Conservation (phyloP, 192 early-diverging fungal genomes). For the Coemansia sp. region DNA sequence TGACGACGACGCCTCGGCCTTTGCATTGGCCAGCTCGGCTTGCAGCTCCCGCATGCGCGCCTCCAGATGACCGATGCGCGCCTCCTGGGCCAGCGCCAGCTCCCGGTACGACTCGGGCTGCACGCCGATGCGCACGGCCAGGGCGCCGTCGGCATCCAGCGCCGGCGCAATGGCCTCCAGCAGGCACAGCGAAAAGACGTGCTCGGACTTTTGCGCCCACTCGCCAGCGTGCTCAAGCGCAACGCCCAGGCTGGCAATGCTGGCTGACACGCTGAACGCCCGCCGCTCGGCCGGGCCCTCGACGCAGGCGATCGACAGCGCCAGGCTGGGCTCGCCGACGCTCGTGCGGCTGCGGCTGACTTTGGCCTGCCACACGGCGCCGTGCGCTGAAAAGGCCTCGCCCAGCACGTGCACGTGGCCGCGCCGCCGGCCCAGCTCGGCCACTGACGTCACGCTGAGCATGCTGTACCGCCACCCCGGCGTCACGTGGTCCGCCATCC, state of each 20-base stretch:
- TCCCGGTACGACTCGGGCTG: constrained; percentile 24
- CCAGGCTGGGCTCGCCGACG: constrained; percentile 38
- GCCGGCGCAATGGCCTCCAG: constrained; percentile 23
- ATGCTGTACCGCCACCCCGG: constrained; percentile 10
- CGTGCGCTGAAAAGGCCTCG: constrained; percentile 30
- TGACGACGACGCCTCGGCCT: neutral
- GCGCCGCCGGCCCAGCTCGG: constrained; percentile 44
- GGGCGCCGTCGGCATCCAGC: constrained; percentile 18
- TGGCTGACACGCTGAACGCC: constrained; percentile 15
- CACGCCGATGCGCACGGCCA: constrained; percentile 29
- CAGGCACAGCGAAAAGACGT: constrained; percentile 32
- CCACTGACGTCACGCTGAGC: constrained; percentile 23
- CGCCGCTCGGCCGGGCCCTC: constrained; percentile 20
- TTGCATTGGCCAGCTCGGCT: neutral
- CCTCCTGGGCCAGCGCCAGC: constrained; percentile 25
- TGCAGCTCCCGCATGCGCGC: constrained; percentile 16
- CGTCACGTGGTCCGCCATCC: constrained; percentile 4
- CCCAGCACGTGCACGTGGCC: constrained; percentile 49
- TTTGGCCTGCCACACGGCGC: constrained; percentile 37
- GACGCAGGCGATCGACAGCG: constrained; percentile 22
- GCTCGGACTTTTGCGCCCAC: constrained; percentile 5
- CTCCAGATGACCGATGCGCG: constrained; percentile 36
- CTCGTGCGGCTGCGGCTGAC: constrained; percentile 27
- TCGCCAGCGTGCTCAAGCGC: neutral
- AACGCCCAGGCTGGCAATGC: neutral